These are phyloP conservation scores for Cicer arietinum DNA, from an alignment of 306 rosid genomes.

Conservation along the genomic window DNA sequence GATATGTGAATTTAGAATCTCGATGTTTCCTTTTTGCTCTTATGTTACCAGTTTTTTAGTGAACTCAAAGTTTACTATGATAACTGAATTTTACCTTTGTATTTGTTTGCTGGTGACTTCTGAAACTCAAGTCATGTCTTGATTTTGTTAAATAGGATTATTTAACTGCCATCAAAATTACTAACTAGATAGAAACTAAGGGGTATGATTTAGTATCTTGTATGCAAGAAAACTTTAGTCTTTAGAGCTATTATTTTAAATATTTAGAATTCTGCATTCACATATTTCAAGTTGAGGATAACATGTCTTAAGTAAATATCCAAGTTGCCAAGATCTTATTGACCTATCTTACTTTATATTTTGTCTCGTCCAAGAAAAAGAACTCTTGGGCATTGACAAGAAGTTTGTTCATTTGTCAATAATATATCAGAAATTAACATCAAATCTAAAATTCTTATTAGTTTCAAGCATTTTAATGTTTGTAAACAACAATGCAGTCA, in stretches of 20 bases:
- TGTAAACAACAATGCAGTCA: no score
- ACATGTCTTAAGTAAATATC: not conserved
- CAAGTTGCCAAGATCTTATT: not conserved
- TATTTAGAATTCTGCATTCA: not conserved
- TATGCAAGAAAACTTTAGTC: not conserved
- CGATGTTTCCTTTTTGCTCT: not conserved
- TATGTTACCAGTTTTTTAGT: slow-evolving; percentile 6
- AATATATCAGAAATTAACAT: no score
- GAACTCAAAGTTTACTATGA: not conserved
- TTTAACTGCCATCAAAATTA: not conserved
- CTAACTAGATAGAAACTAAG: no score
- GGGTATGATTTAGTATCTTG: not conserved
- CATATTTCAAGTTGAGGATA: not conserved
- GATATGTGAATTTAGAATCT: slow-evolving; percentile 28
- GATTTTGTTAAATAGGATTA: not conserved
- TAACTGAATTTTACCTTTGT: slow-evolving; percentile 2
- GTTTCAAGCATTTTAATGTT: no score
- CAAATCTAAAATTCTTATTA: no score
- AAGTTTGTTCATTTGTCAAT: no score
- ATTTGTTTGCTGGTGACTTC: not conserved
- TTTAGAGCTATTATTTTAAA: not conserved
- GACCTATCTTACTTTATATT: not conserved
- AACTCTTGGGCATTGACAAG: no score
- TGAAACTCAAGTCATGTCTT: not conserved
- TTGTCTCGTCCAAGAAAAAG: no score